These are phyloP conservation scores for Strobilomyces confusus DNA, from an alignment of 768 basidiomycete genomes.

Conservation along the genomic window DNA sequence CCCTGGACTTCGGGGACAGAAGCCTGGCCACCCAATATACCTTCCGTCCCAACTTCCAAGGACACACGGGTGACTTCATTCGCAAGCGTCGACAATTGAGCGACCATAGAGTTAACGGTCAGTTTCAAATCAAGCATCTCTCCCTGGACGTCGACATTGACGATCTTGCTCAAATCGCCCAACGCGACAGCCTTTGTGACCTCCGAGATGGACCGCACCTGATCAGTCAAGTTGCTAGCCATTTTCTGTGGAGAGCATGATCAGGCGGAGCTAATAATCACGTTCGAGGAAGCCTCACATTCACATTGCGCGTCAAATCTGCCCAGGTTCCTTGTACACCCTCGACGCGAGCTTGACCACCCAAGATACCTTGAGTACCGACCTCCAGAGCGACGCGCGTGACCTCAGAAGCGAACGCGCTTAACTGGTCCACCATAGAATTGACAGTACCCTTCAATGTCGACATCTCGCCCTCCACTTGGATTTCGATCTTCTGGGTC, in stretches of 20 bases:
- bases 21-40: slow-evolving; percentile 92
- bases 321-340: slow-evolving; percentile 95
- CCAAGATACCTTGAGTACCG: slow-evolving; percentile 86
- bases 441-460: slow-evolving; percentile 83
- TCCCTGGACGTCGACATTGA: slow-evolving; percentile 90
- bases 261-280: neutral
- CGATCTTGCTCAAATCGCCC: slow-evolving; percentile 79
- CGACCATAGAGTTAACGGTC: slow-evolving; percentile 77
- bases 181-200: slow-evolving; percentile 74
- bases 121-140: slow-evolving; percentile 88
- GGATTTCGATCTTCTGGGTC: slow-evolving; percentile 90
- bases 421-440: slow-evolving; percentile 90
- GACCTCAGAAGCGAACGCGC: slow-evolving; percentile 81
- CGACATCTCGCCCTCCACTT: slow-evolving; percentile 83
- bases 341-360: slow-evolving; percentile 86
- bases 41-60: slow-evolving; percentile 89
- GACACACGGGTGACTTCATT: slow-evolving; percentile 89
- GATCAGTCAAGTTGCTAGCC: slow-evolving; percentile 80
- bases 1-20: slow-evolving; percentile 89
- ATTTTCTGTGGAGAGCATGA: slow-evolving; percentile 54
- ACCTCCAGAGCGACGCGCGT: slow-evolving; percentile 85
- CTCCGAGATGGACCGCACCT: slow-evolving; percentile 90
- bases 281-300: slow-evolving; percentile 43
- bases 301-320: slow-evolving; percentile 85
- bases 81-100: slow-evolving; percentile 66